Conservation (phyloP, 106 monocot genomes). For the Gastrodia elata region DNA sequence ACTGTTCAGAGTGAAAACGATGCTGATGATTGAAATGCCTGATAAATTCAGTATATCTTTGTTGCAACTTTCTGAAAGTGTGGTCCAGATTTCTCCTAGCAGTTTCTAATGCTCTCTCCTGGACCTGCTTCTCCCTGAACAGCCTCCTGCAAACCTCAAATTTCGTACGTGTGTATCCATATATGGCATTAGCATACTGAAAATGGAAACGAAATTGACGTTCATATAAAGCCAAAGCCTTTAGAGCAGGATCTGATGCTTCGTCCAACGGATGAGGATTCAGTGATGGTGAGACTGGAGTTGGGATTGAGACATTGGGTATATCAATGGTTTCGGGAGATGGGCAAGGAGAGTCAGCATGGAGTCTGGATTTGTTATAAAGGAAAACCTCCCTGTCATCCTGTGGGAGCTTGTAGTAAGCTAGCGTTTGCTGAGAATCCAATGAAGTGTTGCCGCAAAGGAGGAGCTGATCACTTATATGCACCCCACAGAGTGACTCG, state of each 20-base stretch:
- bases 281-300: constrained; percentile 32
- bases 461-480: constrained; percentile 58
- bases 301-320: constrained; percentile 26
- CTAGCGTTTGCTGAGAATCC: constrained; percentile 46
- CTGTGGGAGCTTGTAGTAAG: constrained; percentile 76
- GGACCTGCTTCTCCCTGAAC: constrained; percentile 71
- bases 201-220: constrained; percentile 75
- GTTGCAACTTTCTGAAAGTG: constrained; percentile 44
- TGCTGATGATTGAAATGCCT: constrained; percentile 62
- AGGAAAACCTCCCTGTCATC: constrained; percentile 81
- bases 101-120: constrained; percentile 77
- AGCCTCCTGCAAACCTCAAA: constrained; percentile 68
- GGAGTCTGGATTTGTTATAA: constrained; percentile 64
- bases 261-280: constrained; percentile 59
- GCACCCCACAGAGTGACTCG: constrained; percentile 44
- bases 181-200: constrained; percentile 53
- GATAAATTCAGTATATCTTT: constrained; percentile 61
- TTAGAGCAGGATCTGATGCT: constrained; percentile 74
- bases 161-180: constrained; percentile 31
- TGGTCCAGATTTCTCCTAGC: constrained; percentile 69
- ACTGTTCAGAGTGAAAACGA: constrained; percentile 48
- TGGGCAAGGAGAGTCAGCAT: constrained; percentile 45
- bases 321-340: constrained; percentile 45
- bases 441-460: constrained; percentile 62
- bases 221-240: constrained; percentile 83